Evolutionary conservation across 2,329 filamentous ascomycete genomes (phyloP), one percentile per base, ranked within the genome.

Genomic region (Aspergillus neoniger): DNA sequence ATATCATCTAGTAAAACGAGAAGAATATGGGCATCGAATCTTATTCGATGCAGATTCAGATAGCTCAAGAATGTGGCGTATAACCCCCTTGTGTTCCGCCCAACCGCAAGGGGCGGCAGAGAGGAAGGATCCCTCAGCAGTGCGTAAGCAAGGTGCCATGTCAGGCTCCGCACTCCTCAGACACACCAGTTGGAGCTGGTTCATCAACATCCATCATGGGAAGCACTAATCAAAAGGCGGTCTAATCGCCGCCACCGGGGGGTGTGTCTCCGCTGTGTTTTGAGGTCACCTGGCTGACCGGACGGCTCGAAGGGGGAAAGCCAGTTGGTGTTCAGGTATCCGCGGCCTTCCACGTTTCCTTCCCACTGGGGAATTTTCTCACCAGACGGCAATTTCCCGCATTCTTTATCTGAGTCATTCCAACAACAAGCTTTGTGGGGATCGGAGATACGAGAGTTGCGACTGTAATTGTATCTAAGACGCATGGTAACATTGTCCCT

Each of bases 401-500:
- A n/a, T 6, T 12, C 8, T 12, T 36, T 14, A 2, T 36, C 32
- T 17, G 25, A 50, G 25, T 32, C n/a, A 50, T 32, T 50, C 15
- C 47, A n/a, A 50, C 25, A 30, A 32, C 47, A 50, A 50, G 47
- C 47, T 50, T 50, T 50, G 47, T 50, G 25, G 47, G 47, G 47
- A 50, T 50, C 47, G 47, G 15, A 30, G 28, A 30, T 15, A 30
- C 47, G 17, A 50, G 47, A 25, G 17, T 32, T 15, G 25, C 47
- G 15, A 14, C 12, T 36, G 10, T 36, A 10, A 4, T 30, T 3
- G 28, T 36, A 36, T 14, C 32, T 1, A 14, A 5, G 12, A 14
- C 4, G 32, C 32, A 36, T 36, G 5, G 30, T 32, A 32, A 32
- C 12, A 14, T 14, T 32, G 12, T 32, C 2, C 10, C 30, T 32